phyloP scores from a whole-genome alignment of 176 grass and related monocot species.

The Olyra latifolia region DNA sequence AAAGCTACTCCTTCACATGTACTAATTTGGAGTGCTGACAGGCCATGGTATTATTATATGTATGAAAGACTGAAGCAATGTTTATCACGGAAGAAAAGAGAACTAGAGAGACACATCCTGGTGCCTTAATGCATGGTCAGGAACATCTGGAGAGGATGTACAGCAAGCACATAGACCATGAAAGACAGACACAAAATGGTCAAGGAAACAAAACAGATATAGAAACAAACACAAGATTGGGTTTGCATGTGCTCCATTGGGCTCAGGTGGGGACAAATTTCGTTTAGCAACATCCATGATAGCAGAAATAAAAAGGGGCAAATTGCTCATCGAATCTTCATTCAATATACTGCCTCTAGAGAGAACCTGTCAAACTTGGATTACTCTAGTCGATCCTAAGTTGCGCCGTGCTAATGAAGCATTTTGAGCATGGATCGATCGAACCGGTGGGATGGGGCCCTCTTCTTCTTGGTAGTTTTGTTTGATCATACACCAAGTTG shows the following conservation, averaged over 20 bases:
- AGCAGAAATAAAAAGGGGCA: background rate
- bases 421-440: background rate
- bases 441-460: background rate
- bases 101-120: background rate
- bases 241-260: background rate
- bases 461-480: background rate
- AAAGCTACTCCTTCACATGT: background rate
- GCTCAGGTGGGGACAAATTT: slow-evolving; percentile 2
- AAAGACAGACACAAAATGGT: background rate
- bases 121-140: background rate
- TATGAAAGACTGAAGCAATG: background rate
- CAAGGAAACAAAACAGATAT: background rate
- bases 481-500: background rate
- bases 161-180: background rate
- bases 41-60: background rate
- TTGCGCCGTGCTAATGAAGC: background rate
- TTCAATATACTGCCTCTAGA: background rate
- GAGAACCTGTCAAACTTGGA: background rate
- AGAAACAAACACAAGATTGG: slow-evolving; percentile 29
- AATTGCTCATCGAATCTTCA: background rate
- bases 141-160: background rate
- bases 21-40: background rate
- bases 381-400: background rate
- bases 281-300: background rate
- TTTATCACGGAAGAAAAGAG: background rate